phyloP scores from a whole-genome alignment of 306 rosid species.

The Vicia sativa region DNA sequence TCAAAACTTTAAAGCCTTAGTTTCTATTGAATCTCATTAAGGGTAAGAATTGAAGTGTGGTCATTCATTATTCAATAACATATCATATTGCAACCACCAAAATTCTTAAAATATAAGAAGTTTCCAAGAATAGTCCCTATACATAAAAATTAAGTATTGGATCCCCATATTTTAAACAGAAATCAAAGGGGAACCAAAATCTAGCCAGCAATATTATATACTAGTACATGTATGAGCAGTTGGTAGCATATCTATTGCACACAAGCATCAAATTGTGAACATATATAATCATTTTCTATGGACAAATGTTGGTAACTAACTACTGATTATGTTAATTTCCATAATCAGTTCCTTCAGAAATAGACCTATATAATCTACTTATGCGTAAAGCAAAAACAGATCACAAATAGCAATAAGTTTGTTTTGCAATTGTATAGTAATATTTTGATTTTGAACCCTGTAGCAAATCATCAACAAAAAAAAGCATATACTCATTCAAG shows the following conservation, averaged over 20 bases:
- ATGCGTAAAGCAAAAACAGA: not conserved
- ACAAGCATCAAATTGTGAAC: not conserved
- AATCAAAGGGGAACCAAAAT: not conserved
- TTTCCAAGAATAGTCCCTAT: not conserved
- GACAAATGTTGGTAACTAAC: too few relatives aligned
- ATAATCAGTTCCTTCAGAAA: too few relatives aligned
- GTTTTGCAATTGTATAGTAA: not conserved
- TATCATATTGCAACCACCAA: not conserved
- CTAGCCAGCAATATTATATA: slow-evolving; percentile 4
- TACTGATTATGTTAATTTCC: too few relatives aligned
- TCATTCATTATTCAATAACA: not conserved
- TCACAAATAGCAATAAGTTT: not conserved
- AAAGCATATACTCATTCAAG: not conserved
- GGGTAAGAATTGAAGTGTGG: slow-evolving; percentile 23
- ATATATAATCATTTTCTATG: not conserved
- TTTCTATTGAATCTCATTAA: not conserved
- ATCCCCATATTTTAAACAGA: not conserved
- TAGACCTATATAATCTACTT: not conserved
- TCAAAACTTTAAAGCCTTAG: not conserved
- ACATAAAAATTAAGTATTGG: not conserved
- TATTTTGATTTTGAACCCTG: too few relatives aligned
- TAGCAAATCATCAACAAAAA: not conserved
- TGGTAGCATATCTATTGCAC: not conserved
- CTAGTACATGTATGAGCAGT: not conserved
- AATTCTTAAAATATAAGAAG: not conserved